phyloP scores from a whole-genome alignment of 2,329 filamentous ascomycete species.

The Fusarium buxicola region DNA sequence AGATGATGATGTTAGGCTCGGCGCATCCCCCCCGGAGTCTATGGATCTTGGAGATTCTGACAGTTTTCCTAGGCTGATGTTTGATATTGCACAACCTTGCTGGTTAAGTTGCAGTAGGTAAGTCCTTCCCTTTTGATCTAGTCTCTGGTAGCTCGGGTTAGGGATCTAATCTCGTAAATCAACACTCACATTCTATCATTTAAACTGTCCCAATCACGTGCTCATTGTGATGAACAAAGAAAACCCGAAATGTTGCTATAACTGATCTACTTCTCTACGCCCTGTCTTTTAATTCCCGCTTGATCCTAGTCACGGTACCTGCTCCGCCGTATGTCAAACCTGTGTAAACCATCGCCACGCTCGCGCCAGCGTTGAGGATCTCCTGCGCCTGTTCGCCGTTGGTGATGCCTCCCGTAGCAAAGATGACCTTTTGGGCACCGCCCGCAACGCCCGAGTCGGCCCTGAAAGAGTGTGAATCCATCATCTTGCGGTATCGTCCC shows the following conservation, averaged over 20 bases:
- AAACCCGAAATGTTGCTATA: slow-evolving; percentile 39
- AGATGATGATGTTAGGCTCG: background rate
- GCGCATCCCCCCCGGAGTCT: no score
- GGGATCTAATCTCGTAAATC: no score
- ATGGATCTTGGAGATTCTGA: no score
- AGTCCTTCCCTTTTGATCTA: background rate
- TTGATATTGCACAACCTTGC: no score
- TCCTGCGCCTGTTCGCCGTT: slow-evolving; percentile 85
- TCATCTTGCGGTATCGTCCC: slow-evolving; percentile 77
- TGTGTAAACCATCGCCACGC: slow-evolving; percentile 92
- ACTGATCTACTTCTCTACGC: slow-evolving; percentile 46
- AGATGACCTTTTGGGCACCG: slow-evolving; percentile 78
- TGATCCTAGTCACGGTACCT: slow-evolving; percentile 73
- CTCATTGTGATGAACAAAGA: slow-evolving; percentile 32
- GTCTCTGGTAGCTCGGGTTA: no score
- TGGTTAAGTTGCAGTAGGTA: background rate
- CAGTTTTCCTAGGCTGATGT: no score
- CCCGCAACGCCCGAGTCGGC: slow-evolving; percentile 49
- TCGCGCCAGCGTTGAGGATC: slow-evolving; percentile 88
- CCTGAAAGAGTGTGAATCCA: slow-evolving; percentile 63
- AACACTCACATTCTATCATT: no score
- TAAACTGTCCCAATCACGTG: background rate
- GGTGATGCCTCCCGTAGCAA: slow-evolving; percentile 93
- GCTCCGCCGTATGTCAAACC: slow-evolving; percentile 73
- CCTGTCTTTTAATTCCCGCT: slow-evolving; percentile 68